Evolutionary conservation across 202 grass and related monocot genomes (phyloP).

Genomic region (Setaria italica): DNA sequence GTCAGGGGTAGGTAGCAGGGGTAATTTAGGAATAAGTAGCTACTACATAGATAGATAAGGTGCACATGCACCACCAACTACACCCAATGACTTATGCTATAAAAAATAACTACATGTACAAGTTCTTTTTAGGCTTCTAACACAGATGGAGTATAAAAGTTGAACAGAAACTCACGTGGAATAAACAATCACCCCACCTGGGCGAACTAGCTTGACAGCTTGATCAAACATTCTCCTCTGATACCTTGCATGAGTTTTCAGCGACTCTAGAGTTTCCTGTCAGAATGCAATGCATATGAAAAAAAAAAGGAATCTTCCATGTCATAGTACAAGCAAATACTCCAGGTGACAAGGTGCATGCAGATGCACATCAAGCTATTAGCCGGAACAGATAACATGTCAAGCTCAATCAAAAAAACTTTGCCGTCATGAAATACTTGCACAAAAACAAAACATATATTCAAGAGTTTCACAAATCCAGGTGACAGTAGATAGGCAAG

Average conservation of each 20-base stretch:
- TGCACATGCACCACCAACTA: too few species aligned
- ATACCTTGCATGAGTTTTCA: slow-evolving; percentile 83
- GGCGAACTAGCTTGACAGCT: slow-evolving; percentile 84
- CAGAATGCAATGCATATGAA: slow-evolving; percentile 39
- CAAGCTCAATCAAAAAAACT: not conserved
- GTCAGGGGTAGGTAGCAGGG: too few species aligned
- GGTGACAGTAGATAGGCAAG: not conserved
- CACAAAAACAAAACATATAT: not conserved
- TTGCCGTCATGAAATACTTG: not conserved
- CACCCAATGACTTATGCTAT: too few species aligned
- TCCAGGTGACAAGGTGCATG: not conserved
- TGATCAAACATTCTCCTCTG: slow-evolving; percentile 95
- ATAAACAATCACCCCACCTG: slow-evolving; percentile 93
- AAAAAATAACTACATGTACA: not conserved
- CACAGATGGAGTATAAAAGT: slow-evolving; percentile 32
- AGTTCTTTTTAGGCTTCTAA: slow-evolving; percentile 7
- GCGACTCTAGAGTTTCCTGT: slow-evolving; percentile 83
- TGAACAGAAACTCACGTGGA: slow-evolving; percentile 76
- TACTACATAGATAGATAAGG: too few species aligned
- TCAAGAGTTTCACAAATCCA: not conserved
- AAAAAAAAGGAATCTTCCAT: slow-evolving; percentile 13
- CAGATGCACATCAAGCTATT: slow-evolving; percentile 13
- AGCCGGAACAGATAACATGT: not conserved
- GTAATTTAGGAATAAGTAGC: too few species aligned
- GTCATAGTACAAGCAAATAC: slow-evolving; percentile 11